Percentiles rank a stretch among this genome's conserved stretches.
phyloP scores from a whole-genome alignment of 345 rosid species.

The Lumnitzera littorea region DNA sequence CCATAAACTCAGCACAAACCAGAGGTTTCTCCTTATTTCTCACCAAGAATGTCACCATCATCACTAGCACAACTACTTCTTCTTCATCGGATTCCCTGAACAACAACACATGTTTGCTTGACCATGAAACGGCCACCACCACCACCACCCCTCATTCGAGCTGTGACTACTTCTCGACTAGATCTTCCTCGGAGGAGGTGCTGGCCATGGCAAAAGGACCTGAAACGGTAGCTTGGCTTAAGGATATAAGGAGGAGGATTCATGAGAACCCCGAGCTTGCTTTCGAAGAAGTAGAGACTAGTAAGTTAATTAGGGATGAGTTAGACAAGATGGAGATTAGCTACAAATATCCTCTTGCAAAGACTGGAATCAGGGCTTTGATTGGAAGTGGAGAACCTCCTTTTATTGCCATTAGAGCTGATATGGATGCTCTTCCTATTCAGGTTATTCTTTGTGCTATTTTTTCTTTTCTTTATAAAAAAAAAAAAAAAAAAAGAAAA shows the following conservation, averaged over 20 bases:
- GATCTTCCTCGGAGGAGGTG: constrained; percentile 25
- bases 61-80: neutral
- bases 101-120: constrained; percentile 7
- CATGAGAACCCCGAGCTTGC: constrained; percentile 81
- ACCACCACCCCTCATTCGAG: neutral
- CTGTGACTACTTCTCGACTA: constrained; percentile 20
- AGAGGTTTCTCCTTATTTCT: too few species aligned
- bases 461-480: neutral
- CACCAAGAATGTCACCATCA: neutral
- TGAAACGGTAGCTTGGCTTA: constrained; percentile 52
- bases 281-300: constrained; percentile 58
- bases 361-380: constrained; percentile 75
- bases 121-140: constrained; percentile 2
- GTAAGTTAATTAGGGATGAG: constrained; percentile 47
- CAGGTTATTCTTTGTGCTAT: constrained; percentile 29
- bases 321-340: constrained; percentile 43
- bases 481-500: too few species aligned
- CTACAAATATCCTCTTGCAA: constrained; percentile 50
- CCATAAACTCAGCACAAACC: neutral
- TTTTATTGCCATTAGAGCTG: constrained; percentile 68
- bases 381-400: constrained; percentile 70
- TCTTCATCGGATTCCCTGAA: neutral
- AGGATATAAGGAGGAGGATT: constrained; percentile 48
- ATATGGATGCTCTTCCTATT: constrained; percentile 82
- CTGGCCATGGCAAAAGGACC: constrained; percentile 26